These are phyloP conservation scores for Penicillium cinerascens DNA, from an alignment of 495 filamentous ascomycete species.

Conservation along the genomic window DNA sequence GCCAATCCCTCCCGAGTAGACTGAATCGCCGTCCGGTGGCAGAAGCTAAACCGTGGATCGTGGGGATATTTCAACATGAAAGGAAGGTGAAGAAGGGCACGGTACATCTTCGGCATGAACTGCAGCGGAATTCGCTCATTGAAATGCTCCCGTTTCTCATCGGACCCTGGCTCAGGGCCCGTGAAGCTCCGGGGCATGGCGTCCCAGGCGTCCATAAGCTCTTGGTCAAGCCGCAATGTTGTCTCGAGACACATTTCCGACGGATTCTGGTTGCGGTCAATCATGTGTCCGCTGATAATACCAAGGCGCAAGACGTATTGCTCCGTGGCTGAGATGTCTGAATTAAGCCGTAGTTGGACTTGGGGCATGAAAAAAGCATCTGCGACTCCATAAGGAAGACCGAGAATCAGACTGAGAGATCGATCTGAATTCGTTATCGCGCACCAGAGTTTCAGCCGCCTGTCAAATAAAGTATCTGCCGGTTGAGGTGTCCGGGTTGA, in stretches of 20 bases:
- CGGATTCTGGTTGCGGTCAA: conserved; percentile 48
- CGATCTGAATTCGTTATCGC: conserved; percentile 42
- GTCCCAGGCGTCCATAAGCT: conserved; percentile 41
- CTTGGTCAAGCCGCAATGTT: conserved; percentile 47
- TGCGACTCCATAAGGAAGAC: conserved; percentile 46
- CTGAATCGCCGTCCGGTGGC: conserved; percentile 41
- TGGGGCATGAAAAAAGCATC: conserved; percentile 34
- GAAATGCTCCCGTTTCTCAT: conserved; percentile 19
- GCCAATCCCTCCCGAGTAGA: conserved; percentile 45
- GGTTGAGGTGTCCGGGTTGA: conserved; percentile 22
- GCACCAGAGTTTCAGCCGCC: conserved; percentile 44
- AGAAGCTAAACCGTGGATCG: conserved; percentile 39
- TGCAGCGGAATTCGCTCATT: conserved; percentile 39
- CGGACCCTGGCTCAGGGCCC: conserved; percentile 9
- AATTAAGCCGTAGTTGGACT: conserved; percentile 18
- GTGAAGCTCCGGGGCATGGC: conserved; percentile 35
- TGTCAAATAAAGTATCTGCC: conserved; percentile 20
- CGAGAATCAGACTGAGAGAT: conserved; percentile 45
- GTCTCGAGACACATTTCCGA: conserved; percentile 32
- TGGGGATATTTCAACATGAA: conserved; percentile 50
- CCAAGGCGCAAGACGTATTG: conserved; percentile 33
- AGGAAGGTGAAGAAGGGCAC: conserved; percentile 50
- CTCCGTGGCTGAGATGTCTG: conserved; percentile 14
- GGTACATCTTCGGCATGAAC: conserved; percentile 44
- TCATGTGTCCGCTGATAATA: conserved; percentile 45